Evolutionary conservation across 257 asterid genomes (phyloP).

Genomic region (Striga asiatica): DNA sequence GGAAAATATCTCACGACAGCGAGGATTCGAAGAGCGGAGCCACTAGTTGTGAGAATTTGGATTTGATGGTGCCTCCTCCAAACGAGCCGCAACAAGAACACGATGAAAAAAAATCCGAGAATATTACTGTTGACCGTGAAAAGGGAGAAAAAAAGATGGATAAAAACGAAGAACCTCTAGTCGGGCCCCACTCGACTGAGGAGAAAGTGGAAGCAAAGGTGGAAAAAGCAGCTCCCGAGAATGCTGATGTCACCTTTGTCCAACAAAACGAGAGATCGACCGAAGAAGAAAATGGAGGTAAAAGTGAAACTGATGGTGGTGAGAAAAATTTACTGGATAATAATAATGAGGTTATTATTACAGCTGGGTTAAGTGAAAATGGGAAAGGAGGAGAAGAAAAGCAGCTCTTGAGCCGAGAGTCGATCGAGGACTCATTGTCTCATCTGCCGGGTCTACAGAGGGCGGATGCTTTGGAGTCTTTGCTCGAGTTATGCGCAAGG

Average conservation of each 20-base stretch:
- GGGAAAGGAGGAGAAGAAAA: conserved; percentile 22
- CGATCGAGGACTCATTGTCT: conserved; percentile 15
- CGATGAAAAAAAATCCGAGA: not conserved
- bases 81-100: no score
- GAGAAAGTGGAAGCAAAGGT: no score
- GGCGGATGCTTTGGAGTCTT: conserved; percentile 85
- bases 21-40: conserved; percentile 63
- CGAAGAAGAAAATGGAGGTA: not conserved
- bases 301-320: not conserved
- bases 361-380: not conserved
- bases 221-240: not conserved
- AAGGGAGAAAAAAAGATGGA: not conserved
- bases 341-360: no score
- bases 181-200: not conserved
- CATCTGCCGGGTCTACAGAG: conserved; percentile 40
- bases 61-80: no score
- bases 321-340: no score
- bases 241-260: no score
- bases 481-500: conserved; percentile 75
- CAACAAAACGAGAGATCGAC: not conserved
- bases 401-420: conserved; percentile 13
- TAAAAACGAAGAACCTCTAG: no score
- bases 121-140: not conserved
- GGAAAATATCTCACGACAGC: conserved; percentile 47
- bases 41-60: conserved; percentile 41